A percentile compares a stretch with the other conserved stretches of the same genome.
These are phyloP conservation scores for Castanospermum australe DNA, from an alignment of 306 rosid species.

Conservation along the genomic window DNA sequence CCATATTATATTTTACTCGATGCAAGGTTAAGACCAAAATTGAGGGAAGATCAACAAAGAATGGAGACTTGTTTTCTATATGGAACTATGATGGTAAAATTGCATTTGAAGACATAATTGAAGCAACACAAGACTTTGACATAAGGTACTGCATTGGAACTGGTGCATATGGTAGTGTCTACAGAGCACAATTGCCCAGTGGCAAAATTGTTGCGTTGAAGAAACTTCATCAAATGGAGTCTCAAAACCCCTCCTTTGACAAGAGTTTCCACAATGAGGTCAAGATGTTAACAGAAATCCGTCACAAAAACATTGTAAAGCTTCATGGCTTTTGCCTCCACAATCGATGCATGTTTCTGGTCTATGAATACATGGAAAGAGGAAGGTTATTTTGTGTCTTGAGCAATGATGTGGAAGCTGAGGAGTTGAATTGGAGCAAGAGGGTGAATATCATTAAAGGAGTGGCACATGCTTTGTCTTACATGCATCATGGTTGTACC, in stretches of 20 bases:
- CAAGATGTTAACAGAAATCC: neutral
- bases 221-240: neutral
- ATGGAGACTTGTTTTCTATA: neutral
- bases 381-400: conserved; percentile 11
- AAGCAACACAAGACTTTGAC: conserved; percentile 10
- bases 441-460: conserved; percentile 4
- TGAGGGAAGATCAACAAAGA: neutral
- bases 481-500: conserved; percentile 22
- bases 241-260: neutral
- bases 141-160: neutral
- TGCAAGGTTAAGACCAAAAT: too few species aligned
- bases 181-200: neutral
- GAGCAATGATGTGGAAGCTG: neutral
- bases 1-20: too few species aligned
- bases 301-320: neutral
- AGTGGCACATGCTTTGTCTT: neutral
- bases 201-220: neutral
- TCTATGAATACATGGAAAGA: conserved; percentile 14
- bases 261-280: conserved; percentile 13
- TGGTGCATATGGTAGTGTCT: neutral
- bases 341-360: neutral
- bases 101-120: conserved; percentile 15
- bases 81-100: conserved; percentile 8
- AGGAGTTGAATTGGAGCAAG: neutral
- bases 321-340: conserved; percentile 18